Conservation (phyloP, 805 yeast species). For the Lipomyces yamanashiensis region DNA sequence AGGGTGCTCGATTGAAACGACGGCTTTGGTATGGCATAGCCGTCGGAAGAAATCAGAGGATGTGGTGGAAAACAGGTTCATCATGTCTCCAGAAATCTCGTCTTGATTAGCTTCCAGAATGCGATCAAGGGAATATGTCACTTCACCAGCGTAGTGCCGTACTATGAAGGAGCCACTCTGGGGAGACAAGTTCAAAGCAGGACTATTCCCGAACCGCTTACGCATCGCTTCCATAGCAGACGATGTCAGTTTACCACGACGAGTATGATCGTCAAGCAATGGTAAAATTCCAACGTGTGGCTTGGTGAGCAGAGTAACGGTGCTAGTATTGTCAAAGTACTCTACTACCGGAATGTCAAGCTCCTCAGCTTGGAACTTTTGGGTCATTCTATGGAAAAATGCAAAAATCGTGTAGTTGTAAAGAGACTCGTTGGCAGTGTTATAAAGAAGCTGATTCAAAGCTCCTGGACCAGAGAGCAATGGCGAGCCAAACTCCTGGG, state of each 20-base stretch:
- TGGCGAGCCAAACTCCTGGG: slow-evolving; percentile 24
- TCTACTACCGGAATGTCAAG: slow-evolving; percentile 58
- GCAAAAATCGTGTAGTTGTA: slow-evolving; percentile 48
- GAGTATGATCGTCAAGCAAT: slow-evolving; percentile 48
- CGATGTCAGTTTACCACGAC: slow-evolving; percentile 44
- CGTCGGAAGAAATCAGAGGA: slow-evolving; percentile 46
- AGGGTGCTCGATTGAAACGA: slow-evolving; percentile 44
- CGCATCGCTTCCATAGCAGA: slow-evolving; percentile 44
- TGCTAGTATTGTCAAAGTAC: slow-evolving; percentile 60
- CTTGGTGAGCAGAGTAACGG: slow-evolving; percentile 58
- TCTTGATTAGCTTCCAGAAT: slow-evolving; percentile 60
- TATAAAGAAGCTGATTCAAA: slow-evolving; percentile 48
- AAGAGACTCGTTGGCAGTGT: slow-evolving; percentile 50
- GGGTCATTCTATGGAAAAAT: slow-evolving; percentile 48
- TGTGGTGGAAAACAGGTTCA: slow-evolving; percentile 47
- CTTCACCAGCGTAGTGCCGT: slow-evolving; percentile 63
- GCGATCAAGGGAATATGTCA: slow-evolving; percentile 57
- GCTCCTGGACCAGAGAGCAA: slow-evolving; percentile 31
- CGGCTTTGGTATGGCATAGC: slow-evolving; percentile 46
- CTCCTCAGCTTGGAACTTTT: slow-evolving; percentile 49
- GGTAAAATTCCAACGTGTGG: slow-evolving; percentile 47
- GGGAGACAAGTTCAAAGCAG: slow-evolving; percentile 25
- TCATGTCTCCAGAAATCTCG: slow-evolving; percentile 52
- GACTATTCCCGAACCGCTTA: slow-evolving; percentile 44
- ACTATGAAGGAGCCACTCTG: slow-evolving; percentile 49